Evolutionary conservation across 148 eudicot genomes (phyloP), one percentile per base, ranked within the genome.

Genomic region (Rhododendron mucronatum): DNA sequence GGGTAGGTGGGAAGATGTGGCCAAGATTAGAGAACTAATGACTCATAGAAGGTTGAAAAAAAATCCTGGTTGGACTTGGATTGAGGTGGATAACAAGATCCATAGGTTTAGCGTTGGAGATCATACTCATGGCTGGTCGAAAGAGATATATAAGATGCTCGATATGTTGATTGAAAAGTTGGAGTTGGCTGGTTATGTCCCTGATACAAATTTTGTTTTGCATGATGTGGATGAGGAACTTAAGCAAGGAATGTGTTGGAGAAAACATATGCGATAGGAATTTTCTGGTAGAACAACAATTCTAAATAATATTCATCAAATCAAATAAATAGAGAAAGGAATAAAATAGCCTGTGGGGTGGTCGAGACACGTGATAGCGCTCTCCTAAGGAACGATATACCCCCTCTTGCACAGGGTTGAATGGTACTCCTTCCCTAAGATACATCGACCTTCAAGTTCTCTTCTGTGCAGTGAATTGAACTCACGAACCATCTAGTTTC

Each of bases 31-130:
- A 83, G 85, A 76, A 26, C 50, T 71, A 21, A 89, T 87, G 91
- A 88, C 84, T 13, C 69, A 76, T 33, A 83, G 65, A 30, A 88
- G 78, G 30, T 59, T 89, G 86, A 87, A 47, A 39, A 39, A 41
- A 41, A 41, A 5, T 57, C 87, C 88, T 1, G 88, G 91, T 75
- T 85, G 88, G 83, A 87, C 88, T 74, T 83, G 85, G 86, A 83
- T 85, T 61, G 89, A 89, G 87, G 35, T 88, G 71, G 76, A 87
- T 47, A 81, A 84, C 30, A 84, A 73, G 57, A 75, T 87, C 51
- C 81, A 87, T 55, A 81, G 76, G 69, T 90, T 90, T 80, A 83
- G 83, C 39, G 88, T 87, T 51, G 87, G 89, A 39, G 87, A 85
- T 30, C 78, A 47, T 48, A 84, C 86, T 55, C 88, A 90, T 78